phyloP scores from a whole-genome alignment of 2,329 filamentous ascomycete genomes.

The Madurella mycetomatis region DNA sequence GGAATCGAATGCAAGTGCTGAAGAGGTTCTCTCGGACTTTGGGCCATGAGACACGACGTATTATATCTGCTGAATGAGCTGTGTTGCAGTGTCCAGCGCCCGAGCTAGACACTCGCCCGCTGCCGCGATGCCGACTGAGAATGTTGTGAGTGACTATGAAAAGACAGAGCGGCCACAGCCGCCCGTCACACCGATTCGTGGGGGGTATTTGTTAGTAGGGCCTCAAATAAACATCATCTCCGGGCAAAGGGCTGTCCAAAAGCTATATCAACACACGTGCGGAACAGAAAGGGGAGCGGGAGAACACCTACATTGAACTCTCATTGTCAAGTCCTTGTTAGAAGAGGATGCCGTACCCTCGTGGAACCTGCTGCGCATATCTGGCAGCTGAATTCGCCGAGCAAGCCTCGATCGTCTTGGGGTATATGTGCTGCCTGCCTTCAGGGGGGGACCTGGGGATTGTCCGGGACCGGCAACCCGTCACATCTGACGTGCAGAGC shows the following conservation, averaged over 20 bases:
- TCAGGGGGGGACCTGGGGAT: too few relatives aligned
- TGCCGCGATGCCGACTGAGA: not conserved
- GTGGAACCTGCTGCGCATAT: not conserved
- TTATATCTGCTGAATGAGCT: not conserved
- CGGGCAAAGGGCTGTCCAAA: not conserved
- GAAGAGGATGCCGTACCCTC: not conserved
- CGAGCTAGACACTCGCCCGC: not conserved
- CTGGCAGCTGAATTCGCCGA: not conserved
- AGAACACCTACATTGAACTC: not conserved
- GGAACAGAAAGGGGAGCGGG: too few relatives aligned
- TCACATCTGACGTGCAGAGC: conserved; percentile 8
- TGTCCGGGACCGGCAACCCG: not conserved
- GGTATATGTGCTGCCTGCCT: not conserved
- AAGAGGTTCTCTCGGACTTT: conserved; percentile 1
- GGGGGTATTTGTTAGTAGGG: not conserved
- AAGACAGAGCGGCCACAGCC: not conserved
- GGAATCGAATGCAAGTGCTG: not conserved
- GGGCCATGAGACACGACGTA: not conserved
- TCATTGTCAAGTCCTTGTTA: not conserved
- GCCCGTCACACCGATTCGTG: not conserved
- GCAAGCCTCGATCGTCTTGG: not conserved
- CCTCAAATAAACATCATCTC: not conserved
- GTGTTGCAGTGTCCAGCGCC: not conserved
- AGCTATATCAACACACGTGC: not conserved
- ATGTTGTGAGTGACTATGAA: not conserved